These are phyloP conservation scores for Penicillium antarcticum DNA, from an alignment of 495 filamentous ascomycete genomes.

Conservation along the genomic window DNA sequence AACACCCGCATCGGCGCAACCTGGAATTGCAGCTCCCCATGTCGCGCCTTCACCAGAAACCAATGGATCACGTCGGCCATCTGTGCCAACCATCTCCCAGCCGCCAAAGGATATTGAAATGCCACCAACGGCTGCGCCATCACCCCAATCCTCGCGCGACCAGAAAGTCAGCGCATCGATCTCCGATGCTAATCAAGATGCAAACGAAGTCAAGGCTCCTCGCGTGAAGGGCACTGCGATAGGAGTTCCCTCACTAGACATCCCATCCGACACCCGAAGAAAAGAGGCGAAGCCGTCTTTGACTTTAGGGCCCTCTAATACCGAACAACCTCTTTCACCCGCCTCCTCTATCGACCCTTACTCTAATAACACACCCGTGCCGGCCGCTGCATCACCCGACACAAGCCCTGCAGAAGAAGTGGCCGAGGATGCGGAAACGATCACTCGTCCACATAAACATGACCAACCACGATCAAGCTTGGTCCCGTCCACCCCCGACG, in stretches of 20 bases:
- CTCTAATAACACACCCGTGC: constrained; percentile 41
- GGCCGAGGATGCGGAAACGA: constrained; percentile 20
- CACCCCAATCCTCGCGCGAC: constrained; percentile 9
- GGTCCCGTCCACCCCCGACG: constrained; percentile 45
- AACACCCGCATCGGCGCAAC: constrained; percentile 3
- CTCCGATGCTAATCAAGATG: constrained; percentile 22
- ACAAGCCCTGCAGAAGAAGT: constrained; percentile 41
- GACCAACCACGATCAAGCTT: constrained; percentile 21
- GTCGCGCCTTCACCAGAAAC: constrained; percentile 6
- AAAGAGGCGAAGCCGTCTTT: constrained; percentile 35
- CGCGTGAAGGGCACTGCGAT: constrained; percentile 13
- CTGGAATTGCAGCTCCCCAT: constrained; percentile 1
- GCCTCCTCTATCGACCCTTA: constrained; percentile 42
- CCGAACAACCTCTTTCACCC: constrained; percentile 43
- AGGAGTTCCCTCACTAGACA: constrained; percentile 14
- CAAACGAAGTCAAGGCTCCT: constrained; percentile 11
- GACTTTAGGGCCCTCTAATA: constrained; percentile 23
- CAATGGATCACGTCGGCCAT: constrained; percentile 8
- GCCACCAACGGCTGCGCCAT: constrained; percentile 7
- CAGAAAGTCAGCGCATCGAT: constrained; percentile 16
- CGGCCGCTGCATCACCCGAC: constrained; percentile 36
- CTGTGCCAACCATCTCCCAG: constrained; percentile 11
- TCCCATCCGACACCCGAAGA: constrained; percentile 13
- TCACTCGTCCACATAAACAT: constrained; percentile 22
- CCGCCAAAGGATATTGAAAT: constrained; percentile 9